Evolutionary conservation across 2,329 filamentous ascomycete genomes (phyloP), one percentile per base, ranked within the genome.

Genomic region (Bipolaris sorokiniana): DNA sequence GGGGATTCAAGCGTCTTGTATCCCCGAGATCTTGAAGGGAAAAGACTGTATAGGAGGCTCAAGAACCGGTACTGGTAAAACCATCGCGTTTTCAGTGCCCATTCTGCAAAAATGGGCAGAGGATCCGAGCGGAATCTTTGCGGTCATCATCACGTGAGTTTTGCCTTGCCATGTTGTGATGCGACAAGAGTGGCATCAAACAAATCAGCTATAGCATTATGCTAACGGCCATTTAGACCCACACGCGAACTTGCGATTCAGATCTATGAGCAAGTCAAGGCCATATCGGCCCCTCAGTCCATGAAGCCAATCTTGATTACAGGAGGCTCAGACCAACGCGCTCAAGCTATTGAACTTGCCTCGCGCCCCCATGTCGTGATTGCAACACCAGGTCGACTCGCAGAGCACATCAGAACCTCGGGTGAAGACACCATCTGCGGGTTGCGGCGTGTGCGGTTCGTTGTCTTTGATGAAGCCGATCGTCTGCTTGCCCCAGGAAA

Each of bases 381-480:
- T 72, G 93, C 95, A 22, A 99, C 95, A 0, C 95, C 95, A 2
- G 74, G 95, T 16, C 87, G 95, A 40, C 82, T 99, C 20, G 95
- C 95, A 16, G 94, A 99, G 74, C 95, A 99, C 75, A 93, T 99
- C 72, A 86, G 88, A 37, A 93, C 87, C 1, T 98, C 94, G 15
- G 95, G 95, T 41, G 88, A 93, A 70, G 95, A 99, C 73, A 98
- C 94, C 0, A 86, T 96, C 58, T 88, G 87, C 57, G 93, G 92
- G 0, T 81, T 99, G 44, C 84, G 88, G 16, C 86, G 93, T 48
- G 89, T 92, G 23, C 87, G 86, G 55, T 93, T 91, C 75, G 90
- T 98, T 2, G 92, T 99, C 7, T 88, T 99, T 40, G 95, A 99
- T 73, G 95, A 99, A 81, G 95, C 95, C 3, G 95, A 99, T 79